Percentiles rank a stretch among this genome's conserved stretches.
Conservation (phyloP, 2,329 filamentous ascomycete species). For the Phialophora expanda region DNA sequence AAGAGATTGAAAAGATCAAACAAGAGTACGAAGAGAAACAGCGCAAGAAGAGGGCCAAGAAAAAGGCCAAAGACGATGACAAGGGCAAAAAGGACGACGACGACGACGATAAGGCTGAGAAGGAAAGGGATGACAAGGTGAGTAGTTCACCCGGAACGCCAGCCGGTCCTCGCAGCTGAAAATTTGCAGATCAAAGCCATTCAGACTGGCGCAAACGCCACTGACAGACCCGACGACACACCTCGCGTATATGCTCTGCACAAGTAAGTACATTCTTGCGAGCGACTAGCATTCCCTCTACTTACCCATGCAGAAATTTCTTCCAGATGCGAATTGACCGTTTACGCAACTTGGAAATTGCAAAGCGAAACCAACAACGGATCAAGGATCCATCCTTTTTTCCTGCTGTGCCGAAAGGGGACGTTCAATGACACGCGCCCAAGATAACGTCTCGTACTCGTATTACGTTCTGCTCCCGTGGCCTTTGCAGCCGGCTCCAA, state of each 20-base stretch:
- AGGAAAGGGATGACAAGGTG: conserved; percentile 62
- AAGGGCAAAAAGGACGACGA: conserved; percentile 56
- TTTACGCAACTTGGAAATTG: conserved; percentile 75
- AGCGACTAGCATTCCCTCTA: conserved; percentile 23
- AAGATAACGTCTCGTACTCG: conserved; percentile 9
- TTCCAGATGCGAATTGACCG: conserved; percentile 83
- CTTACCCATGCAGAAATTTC: conserved; percentile 62
- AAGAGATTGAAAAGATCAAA: conserved; percentile 55
- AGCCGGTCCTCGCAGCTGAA: conserved; percentile 3
- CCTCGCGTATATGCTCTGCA: conserved; percentile 83
- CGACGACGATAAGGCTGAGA: conserved; percentile 52
- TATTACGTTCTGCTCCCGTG: background rate
- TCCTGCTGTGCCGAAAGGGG: conserved; percentile 77
- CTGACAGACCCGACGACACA: conserved; percentile 60
- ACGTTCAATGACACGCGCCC: conserved; percentile 39
- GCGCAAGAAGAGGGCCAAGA: conserved; percentile 69
- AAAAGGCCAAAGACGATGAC: conserved; percentile 58
- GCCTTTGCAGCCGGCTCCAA: background rate
- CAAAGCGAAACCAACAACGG: conserved; percentile 80
- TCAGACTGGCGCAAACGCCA: conserved; percentile 51
- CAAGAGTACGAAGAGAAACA: conserved; percentile 75
- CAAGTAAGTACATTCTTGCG: conserved; percentile 60
- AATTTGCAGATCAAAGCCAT: conserved; percentile 52
- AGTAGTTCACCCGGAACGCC: conserved; percentile 1
- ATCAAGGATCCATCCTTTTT: conserved; percentile 79